Base-by-base conservation (phyloP, 306 rosid genomes). In the Aeschynomene evenia region DNA sequence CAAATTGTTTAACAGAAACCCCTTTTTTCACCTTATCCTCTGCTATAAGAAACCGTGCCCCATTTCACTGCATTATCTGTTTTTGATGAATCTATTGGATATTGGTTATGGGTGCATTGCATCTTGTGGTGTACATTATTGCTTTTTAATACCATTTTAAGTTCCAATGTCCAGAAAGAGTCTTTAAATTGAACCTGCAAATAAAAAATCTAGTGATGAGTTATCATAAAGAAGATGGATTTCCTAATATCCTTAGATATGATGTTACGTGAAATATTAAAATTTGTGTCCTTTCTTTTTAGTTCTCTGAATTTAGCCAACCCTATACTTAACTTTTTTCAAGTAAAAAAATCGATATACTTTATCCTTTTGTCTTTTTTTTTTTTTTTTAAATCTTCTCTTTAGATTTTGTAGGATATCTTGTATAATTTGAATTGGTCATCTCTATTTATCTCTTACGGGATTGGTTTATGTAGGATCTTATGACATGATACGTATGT, bases 401-500 rank as follows among this genome's bases (percentile, higher is more conserved):
- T 52, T 53, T 56, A 16, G 39, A 54, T 53, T 61, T 63, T 21
- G 53, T 46, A 15, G 19, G 20, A 28, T 69, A 23, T 52, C 64
- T 42, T 59, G 42, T 40, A n/a, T 66, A n/a, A 39, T 46, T 31
- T 76, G 75, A 68, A 56, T 52, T 62, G 14, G 56, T 61, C 64
- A 49, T 69, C 66, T 31, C 45, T 68, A 34, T 33, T 16, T 68
- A 19, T 59, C 39, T 76, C 34, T 63, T 50, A 60, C 10, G 9
- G 16, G 26, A 31, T 34, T 65, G 40, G 31, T 33, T 49, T 20
- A 5, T 12, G 40, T 66, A 15, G 53, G 51, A 58, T 50, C 61
- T 61, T 24, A 56, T 63, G 40, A 4, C 52, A 6, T 45, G 57
- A 53, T 62, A 62, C 59, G 37, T 22, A 72, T 23, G 3, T 53